Percentiles rank a stretch among this genome's conserved stretches.
Evolutionary conservation across 495 filamentous ascomycete species (phyloP).

Genomic region (Penicillium angulare): DNA sequence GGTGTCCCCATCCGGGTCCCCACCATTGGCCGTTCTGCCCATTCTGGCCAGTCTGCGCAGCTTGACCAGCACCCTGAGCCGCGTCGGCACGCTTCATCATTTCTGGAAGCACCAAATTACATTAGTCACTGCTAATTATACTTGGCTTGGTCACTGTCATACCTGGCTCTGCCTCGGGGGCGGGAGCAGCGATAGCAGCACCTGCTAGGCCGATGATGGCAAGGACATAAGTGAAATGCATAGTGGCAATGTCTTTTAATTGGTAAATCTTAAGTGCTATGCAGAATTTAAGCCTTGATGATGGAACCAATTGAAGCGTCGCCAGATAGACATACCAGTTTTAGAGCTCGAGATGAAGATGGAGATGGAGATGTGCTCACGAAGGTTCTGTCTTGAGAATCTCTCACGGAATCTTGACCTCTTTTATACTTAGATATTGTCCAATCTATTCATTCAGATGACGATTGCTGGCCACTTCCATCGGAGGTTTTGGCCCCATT

Average conservation of each 20-base stretch:
- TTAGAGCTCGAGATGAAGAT: no score
- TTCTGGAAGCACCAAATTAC: not conserved
- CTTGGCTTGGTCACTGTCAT: no score
- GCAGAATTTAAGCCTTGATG: no score
- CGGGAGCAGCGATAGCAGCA: not conserved
- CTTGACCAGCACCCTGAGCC: not conserved
- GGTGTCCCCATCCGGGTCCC: conserved; percentile 1
- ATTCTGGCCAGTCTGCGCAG: not conserved
- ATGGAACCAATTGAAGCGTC: no score
- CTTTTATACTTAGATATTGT: no score
- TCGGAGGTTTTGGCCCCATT: not conserved
- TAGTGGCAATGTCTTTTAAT: not conserved
- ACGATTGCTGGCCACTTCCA: not conserved
- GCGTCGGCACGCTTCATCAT: not conserved
- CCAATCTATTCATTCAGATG: no score
- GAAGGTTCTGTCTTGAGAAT: no score
- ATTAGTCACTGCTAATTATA: not conserved
- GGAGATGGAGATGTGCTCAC: no score
- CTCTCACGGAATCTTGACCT: no score
- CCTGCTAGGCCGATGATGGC: not conserved
- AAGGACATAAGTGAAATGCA: not conserved
- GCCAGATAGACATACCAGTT: no score
- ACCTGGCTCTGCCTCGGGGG: not conserved
- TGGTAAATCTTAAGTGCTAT: not conserved
- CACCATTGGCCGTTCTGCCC: not conserved